Base-by-base conservation (phyloP, 495 filamentous ascomycete genomes). In the Penicillium flavigenum region DNA sequence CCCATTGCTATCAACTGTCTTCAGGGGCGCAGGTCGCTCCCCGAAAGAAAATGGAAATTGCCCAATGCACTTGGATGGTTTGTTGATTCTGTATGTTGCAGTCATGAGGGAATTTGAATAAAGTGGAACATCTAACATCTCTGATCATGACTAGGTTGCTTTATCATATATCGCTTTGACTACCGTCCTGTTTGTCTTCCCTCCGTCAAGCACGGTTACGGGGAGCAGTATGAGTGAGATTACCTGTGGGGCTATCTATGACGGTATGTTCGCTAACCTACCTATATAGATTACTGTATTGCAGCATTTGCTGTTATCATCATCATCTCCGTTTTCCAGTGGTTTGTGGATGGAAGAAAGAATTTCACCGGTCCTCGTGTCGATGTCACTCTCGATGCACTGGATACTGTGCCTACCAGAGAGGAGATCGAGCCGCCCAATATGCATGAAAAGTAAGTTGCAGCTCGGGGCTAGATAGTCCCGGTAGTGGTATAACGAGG, bases 131-230 rank as follows among this genome's bases (percentile, higher is more conserved):
- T 54, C 27, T 47, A 9, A 8, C 29, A 31, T 54, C 27, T 47
- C 38, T 63, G 24, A 54, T 44, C 34, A 4, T 22, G 3, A 26
- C 12, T 32, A 83, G 81, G 65, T 90, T 38, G 84, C 87, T 2
- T 71, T 90, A 24, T 71, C 67, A 1, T 90, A 88, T 64, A 82
- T 85, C 14, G 64, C 79, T n/a, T 65, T 88, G 3, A 89, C 86
- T 1, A 89, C 86, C 0, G 84, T 90, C 1, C 67, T 91, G 0
- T 91, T 90, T 56, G 75, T 89, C 2, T 87, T 91, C 63, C 88
- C 88, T 2, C 87, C 88, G 0, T 77, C 71, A 5, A 61, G 86
- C 1, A 86, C 84, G 0, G 83, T 86, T 0, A 86, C 82, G 0
- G 82, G 77, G 4, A 81, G 76, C 47, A 89, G 83, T 69, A 89